Base-by-base conservation (phyloP, 352 stramenopile genomes). In the Halophytophthora polymorphica region DNA sequence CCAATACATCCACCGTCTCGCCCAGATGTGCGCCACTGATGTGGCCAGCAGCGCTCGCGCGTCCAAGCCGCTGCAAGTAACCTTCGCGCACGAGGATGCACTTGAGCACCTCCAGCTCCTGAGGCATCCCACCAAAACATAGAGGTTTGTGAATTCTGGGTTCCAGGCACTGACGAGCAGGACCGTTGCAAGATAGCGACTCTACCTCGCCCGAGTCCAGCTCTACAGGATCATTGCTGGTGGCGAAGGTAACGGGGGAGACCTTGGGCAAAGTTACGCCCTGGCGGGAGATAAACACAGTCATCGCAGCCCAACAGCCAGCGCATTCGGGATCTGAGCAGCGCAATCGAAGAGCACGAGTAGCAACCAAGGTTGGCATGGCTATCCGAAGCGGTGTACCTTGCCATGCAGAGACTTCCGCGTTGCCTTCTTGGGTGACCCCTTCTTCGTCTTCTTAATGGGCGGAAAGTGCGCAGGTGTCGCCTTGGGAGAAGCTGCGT, bases 71-170 rank as follows among this genome's bases (percentile, higher is more conserved):
- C 50, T 91, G 69, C 8, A 97, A 40, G 45, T 97, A 97, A 7
- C 83, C 87, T 73, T 97, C 88, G 7, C 88, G 77, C 0, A 97
- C 73, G 23, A 97, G 74, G 36, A 96, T 91, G 47, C 74, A 83
- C 44, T 97, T 97, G 38, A 96, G 66, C 14, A 95, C 70, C 41
- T 97, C 87, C 17, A 97, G 67, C 44, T 97, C 88, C 73, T 91
- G 23, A 0, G 3, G 11, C 11, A 17, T 38, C 3, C 12, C 21
- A 46, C 10, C 8, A 19, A 46, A 21, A 10, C 19, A 17, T 17
- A 46, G 25, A 31, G n/a, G n/a, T n/a, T n/a, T n/a, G n/a, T n/a
- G n/a, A n/a, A n/a, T n/a, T n/a, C n/a, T n/a, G n/a, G n/a, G n/a
- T n/a, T n/a, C n/a, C n/a, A n/a, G n/a, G 13, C 7, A 40, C 35